Evolutionary conservation across 2,329 filamentous ascomycete species (phyloP).

Genomic region (Amphichorda felina): DNA sequence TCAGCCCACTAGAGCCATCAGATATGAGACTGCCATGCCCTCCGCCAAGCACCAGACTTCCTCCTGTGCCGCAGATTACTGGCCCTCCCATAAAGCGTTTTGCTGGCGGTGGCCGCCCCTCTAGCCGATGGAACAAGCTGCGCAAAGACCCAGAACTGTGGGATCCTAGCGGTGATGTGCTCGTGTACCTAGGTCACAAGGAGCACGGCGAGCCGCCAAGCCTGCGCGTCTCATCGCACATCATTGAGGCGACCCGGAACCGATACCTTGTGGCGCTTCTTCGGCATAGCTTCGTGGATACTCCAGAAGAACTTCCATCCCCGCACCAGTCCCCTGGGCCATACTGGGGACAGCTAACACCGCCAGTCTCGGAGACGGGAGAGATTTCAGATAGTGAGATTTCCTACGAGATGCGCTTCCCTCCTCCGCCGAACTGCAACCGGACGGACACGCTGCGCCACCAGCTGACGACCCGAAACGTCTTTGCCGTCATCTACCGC

Average conservation of each 20-base stretch:
- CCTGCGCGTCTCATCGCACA: constrained; percentile 44
- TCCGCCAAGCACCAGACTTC: constrained; percentile 30
- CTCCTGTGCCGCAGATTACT: constrained; percentile 22
- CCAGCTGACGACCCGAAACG: constrained; percentile 56
- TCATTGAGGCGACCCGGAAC: constrained; percentile 46
- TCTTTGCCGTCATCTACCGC: constrained; percentile 53
- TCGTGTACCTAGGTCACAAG: constrained; percentile 40
- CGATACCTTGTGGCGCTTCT: constrained; percentile 39
- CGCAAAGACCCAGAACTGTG: constrained; percentile 48
- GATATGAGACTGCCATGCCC: constrained; percentile 14
- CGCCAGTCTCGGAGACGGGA: too few relatives aligned
- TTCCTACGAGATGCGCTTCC: constrained; percentile 52
- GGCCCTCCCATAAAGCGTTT: constrained; percentile 37
- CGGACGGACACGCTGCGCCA: constrained; percentile 39
- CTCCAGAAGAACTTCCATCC: background rate
- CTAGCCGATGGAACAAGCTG: constrained; percentile 43
- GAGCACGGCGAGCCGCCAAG: constrained; percentile 32
- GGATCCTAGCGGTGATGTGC: constrained; percentile 48
- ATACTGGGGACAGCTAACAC: constrained; percentile 1
- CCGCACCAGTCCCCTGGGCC: background rate
- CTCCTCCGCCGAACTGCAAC: constrained; percentile 36
- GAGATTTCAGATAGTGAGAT: constrained; percentile 36
- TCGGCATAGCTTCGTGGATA: constrained; percentile 38
- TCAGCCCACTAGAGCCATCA: constrained; percentile 9
- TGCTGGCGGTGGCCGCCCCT: constrained; percentile 35